phyloP scores from a whole-genome alignment of 768 basidiomycete genomes.

The Pleurotus djamor region DNA sequence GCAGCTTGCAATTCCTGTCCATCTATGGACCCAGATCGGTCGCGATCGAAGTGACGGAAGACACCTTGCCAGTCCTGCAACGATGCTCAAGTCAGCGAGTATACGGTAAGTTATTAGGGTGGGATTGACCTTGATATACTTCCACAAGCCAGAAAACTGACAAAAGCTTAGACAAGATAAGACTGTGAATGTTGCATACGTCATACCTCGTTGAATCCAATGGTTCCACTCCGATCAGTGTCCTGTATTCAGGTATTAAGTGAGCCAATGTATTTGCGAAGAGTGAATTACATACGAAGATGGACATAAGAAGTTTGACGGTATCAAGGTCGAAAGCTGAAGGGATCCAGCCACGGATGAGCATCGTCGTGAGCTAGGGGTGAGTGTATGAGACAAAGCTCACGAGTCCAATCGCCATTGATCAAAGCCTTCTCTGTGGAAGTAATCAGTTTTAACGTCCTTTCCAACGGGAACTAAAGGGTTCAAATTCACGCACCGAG shows the following conservation, averaged over 20 bases:
- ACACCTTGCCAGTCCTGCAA: slow-evolving; percentile 78
- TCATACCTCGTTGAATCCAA: slow-evolving; percentile 73
- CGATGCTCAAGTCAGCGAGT: not conserved
- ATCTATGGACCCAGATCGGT: slow-evolving; percentile 80
- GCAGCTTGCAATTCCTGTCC: slow-evolving; percentile 64
- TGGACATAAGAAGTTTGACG: slow-evolving; percentile 79
- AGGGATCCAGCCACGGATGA: not conserved
- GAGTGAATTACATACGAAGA: slow-evolving; percentile 55
- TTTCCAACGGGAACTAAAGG: not conserved
- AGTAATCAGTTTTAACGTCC: not conserved
- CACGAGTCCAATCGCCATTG: slow-evolving; percentile 76
- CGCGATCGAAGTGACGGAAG: slow-evolving; percentile 83
- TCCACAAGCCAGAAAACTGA: slow-evolving; percentile 76
- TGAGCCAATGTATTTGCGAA: not conserved
- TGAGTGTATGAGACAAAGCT: slow-evolving; percentile 22
- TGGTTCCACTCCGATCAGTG: slow-evolving; percentile 72
- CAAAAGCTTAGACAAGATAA: slow-evolving; percentile 15
- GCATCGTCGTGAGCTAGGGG: not conserved
- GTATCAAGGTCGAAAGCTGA: slow-evolving; percentile 84
- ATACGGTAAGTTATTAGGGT: not conserved
- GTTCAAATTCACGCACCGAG: slow-evolving; percentile 46
- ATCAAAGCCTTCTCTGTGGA: slow-evolving; percentile 42
- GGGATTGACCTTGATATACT: slow-evolving; percentile 63
- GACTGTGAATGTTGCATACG: slow-evolving; percentile 8
- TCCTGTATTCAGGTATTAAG: slow-evolving; percentile 34